Evolutionary conservation across 306 rosid genomes (phyloP), one percentile per base, ranked within the genome.

Genomic region (Vicia villosa): DNA sequence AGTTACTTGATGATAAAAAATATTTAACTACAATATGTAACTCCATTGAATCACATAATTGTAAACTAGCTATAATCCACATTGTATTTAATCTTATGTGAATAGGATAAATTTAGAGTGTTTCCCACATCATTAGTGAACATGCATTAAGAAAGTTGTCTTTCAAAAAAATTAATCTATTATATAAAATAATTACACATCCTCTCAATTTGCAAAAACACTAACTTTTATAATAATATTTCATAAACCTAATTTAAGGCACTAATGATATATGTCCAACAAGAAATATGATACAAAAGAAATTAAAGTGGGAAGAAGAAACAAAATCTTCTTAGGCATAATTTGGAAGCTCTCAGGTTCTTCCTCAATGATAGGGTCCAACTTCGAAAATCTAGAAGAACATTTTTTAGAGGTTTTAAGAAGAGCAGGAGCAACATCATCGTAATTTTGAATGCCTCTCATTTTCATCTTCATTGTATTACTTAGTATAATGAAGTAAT

Each of bases 351-450:
- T 12, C 6, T 49, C 72, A 0, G 70, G 66, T 5, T 77, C 86
- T 79, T 90, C 97, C 68, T 91, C 97, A 12, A 54, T 66, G 69
- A 91, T 88, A 1, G 92, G 82, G 46, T 86, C 97, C 82, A 91
- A 74, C 26, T 61, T 83, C 6, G 90, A 77, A 36, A 61, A 76
- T 15, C 49, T 70, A 20, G 46, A 69, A 5, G 47, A 72, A 5
- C n/a, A n/a, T 57, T 20, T 86, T 40, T 73, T 34, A 15, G 50
- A 82, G 9, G 79, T 69, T 62, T 77, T 75, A 45, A 82, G 41
- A 6, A 75, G 70, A n/a, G 86, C 51, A 1, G 95, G 97, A 66
- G 90, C 92, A 26, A 86, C 76, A 70, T 86, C 95, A 26, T 75
- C 84, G 75, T 68, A 83, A 4, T 55, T 82, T 24, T 77, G 77